These are phyloP conservation scores for Fusarium caatingaense DNA, from an alignment of 2,329 filamentous ascomycete genomes.

Conservation along the genomic window DNA sequence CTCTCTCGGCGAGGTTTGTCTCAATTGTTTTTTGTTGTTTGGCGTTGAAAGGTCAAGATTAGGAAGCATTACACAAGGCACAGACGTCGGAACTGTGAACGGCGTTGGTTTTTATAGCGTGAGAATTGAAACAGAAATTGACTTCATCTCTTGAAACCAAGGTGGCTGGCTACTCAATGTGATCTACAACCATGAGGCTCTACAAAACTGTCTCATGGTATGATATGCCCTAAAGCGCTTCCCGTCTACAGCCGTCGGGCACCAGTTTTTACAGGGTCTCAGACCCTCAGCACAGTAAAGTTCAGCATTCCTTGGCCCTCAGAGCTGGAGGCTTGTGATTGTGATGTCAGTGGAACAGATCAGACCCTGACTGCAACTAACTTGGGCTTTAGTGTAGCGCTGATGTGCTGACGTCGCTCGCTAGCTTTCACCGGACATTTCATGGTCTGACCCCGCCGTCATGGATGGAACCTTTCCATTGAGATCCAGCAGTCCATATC, in stretches of 20 bases:
- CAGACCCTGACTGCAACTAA: conserved; percentile 11
- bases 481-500: conserved; percentile 2
- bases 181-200: not conserved
- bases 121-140: conserved; percentile 11
- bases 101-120: conserved; percentile 23
- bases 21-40: conserved; percentile 6
- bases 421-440: conserved; percentile 32
- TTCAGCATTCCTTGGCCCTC: not conserved
- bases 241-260: not conserved
- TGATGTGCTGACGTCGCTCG: conserved; percentile 44
- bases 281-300: not conserved
- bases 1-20: not conserved
- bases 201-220: conserved; percentile 24
- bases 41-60: conserved; percentile 29
- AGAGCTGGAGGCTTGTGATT: conserved; percentile 14
- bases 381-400: conserved; percentile 31
- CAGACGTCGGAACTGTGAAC: conserved; percentile 1
- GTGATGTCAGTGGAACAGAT: conserved; percentile 34
- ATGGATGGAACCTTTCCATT: conserved; percentile 33
- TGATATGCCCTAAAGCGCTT: not conserved
- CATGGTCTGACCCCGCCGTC: conserved; percentile 38
- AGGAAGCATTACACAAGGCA: conserved; percentile 27
- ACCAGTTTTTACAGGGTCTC: not conserved
- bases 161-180: not conserved
- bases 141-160: not conserved